phyloP scores from a whole-genome alignment of 2,329 filamentous ascomycete species.

The Phyllosticta citriasiana region DNA sequence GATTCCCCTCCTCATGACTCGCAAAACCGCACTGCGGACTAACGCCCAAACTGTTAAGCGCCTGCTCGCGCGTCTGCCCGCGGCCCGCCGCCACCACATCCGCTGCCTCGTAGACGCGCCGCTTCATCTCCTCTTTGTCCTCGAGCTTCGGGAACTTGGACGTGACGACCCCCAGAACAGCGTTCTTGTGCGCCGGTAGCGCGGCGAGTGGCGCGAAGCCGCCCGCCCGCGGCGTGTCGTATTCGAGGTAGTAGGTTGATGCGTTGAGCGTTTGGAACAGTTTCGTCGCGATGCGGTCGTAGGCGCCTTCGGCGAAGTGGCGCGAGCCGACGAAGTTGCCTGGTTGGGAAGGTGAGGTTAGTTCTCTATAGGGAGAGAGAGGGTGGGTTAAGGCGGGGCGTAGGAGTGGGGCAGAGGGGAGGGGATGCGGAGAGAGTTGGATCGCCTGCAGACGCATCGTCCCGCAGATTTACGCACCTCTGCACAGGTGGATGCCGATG shows the following conservation, averaged over 20 bases:
- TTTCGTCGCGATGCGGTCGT: conserved; percentile 31
- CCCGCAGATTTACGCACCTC: conserved; percentile 14
- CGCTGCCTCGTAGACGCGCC: conserved; percentile 37
- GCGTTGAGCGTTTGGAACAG: conserved; percentile 22
- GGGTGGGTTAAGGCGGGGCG: background rate
- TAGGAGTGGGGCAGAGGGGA: background rate
- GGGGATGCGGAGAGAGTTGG: background rate
- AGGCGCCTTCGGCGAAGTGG: conserved; percentile 34
- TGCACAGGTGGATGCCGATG: conserved; percentile 63
- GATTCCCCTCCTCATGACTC: conserved; percentile 61
- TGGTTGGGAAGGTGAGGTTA: conserved; percentile 14
- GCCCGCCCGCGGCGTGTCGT: conserved; percentile 35
- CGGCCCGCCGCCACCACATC: conserved; percentile 57
- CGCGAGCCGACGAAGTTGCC: conserved; percentile 34
- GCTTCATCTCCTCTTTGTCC: conserved; percentile 32
- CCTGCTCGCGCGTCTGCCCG: conserved; percentile 52
- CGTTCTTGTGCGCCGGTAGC: conserved; percentile 33
- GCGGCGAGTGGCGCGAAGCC: conserved; percentile 33
- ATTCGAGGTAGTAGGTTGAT: conserved; percentile 26
- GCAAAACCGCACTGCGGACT: conserved; percentile 35
- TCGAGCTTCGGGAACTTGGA: conserved; percentile 33
- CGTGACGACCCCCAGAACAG: conserved; percentile 33
- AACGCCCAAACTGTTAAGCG: conserved; percentile 48
- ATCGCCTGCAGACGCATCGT: background rate
- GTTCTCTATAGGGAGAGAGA: background rate